These are phyloP conservation scores for Cynanchum wilfordii DNA, from an alignment of 257 asterid species.

Conservation along the genomic window DNA sequence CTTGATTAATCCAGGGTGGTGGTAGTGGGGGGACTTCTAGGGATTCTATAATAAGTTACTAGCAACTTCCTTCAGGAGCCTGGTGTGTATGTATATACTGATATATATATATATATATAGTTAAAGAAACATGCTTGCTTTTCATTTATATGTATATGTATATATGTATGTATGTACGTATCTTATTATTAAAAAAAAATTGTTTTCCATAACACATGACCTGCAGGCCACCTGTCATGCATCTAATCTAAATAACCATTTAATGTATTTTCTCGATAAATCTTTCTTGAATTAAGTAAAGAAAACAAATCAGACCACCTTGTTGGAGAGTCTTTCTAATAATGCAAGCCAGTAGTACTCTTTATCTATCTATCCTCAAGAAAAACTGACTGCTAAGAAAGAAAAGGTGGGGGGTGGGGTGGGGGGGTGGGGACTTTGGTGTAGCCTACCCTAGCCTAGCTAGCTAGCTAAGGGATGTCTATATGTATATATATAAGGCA, in stretches of 20 bases:
- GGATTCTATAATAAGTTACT: no score
- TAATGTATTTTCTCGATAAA: background rate
- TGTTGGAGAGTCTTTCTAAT: background rate
- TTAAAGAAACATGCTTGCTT: background rate
- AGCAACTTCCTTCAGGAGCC: no score
- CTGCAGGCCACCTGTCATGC: background rate
- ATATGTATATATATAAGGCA: background rate
- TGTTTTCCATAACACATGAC: background rate
- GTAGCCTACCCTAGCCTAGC: background rate
- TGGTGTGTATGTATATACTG: no score
- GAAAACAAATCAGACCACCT: background rate
- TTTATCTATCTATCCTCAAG: background rate
- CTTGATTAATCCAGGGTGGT: background rate
- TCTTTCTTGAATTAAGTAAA: background rate
- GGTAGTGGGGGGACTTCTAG: background rate
- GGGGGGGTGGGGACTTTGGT: no score
- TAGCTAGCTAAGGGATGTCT: conserved; percentile 7
- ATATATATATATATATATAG: no score
- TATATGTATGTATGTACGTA: no score
- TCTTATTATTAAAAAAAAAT: background rate
- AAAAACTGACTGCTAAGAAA: background rate
- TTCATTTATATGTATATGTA: no score
- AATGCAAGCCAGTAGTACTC: background rate
- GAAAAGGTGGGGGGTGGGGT: no score
- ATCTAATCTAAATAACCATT: background rate